Percentiles rank a stretch among this genome's conserved stretches.
Conservation (phyloP, 1,139 yeast species). For the Candida smagusa region DNA sequence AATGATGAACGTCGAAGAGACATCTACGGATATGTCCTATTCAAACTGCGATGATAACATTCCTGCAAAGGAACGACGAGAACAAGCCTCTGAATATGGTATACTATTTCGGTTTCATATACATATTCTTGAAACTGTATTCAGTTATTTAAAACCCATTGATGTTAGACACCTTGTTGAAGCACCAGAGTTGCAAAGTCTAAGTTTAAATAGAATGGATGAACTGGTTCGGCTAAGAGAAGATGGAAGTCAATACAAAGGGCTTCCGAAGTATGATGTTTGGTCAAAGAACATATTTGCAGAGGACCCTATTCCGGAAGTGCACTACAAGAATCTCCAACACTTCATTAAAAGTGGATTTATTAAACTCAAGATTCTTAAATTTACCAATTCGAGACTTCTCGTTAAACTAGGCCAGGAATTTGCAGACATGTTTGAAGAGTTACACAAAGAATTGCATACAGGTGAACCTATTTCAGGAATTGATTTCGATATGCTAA, state of each 20-base stretch:
- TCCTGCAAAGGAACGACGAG: too few relatives aligned
- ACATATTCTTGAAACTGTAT: background rate
- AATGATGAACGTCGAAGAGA: too few relatives aligned
- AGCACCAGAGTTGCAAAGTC: background rate
- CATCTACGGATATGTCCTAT: too few relatives aligned
- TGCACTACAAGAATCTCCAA: background rate
- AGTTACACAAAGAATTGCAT: background rate
- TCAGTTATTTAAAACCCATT: background rate
- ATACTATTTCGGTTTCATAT: background rate
- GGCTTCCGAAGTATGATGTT: background rate
- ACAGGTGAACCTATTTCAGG: background rate
- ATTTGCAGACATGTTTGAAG: background rate
- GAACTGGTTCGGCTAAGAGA: background rate
- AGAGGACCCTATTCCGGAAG: background rate
- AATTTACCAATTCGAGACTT: background rate
- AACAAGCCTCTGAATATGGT: background rate
- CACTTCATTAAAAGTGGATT: background rate
- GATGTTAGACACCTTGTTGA: background rate
- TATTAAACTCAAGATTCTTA: background rate
- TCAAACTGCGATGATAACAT: too few relatives aligned
- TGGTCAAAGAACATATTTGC: background rate
- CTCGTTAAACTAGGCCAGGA: background rate
- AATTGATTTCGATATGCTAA: background rate
- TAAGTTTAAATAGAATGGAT: background rate
- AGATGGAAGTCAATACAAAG: background rate